A percentile compares a stretch with the other conserved stretches of the same genome.
phyloP scores from a whole-genome alignment of 345 rosid genomes.

The Eucalyptus coolabah region DNA sequence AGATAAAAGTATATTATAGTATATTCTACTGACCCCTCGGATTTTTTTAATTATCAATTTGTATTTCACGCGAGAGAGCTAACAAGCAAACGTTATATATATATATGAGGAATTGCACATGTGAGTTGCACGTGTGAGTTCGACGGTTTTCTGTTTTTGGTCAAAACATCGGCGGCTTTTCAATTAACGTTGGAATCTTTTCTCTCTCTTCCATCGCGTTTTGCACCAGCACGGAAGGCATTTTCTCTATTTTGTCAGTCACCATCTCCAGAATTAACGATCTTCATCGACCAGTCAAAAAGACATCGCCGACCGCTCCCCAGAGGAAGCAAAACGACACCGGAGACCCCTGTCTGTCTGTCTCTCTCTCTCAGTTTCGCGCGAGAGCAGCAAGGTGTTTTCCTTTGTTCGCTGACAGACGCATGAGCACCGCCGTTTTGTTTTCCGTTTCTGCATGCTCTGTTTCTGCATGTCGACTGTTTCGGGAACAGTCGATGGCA shows the following conservation, averaged over 20 bases:
- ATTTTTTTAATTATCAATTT: neutral
- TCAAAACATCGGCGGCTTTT: neutral
- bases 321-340: neutral
- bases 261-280: neutral
- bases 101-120: too few relatives aligned
- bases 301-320: neutral
- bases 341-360: accelerated
- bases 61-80: neutral
- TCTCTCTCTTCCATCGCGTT: neutral
- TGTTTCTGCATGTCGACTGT: neutral
- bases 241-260: neutral
- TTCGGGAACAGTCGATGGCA: neutral
- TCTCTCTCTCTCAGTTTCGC: neutral
- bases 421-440: neutral
- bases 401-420: neutral
- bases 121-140: neutral
- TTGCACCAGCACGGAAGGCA: neutral
- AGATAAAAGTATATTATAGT: neutral
- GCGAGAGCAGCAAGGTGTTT: neutral
- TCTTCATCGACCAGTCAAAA: neutral
- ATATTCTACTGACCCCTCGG: neutral
- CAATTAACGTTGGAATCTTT: neutral
- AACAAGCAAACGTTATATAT: neutral
- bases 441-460: neutral
- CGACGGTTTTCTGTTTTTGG: too few relatives aligned